phyloP scores from a whole-genome alignment of 2,329 filamentous ascomycete genomes.

The Fusarium nisikadoi region DNA sequence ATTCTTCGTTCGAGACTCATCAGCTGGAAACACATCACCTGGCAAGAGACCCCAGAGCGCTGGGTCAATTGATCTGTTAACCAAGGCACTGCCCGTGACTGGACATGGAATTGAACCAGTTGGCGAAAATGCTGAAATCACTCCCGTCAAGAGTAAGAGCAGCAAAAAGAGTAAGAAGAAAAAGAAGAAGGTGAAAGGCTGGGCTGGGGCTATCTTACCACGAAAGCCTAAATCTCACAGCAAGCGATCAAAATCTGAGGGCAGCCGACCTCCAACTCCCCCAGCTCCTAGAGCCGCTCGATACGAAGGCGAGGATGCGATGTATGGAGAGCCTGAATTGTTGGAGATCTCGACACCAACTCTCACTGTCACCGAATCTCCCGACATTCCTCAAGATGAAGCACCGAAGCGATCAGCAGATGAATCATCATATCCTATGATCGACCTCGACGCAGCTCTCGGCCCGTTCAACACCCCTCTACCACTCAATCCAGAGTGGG shows the following conservation, averaged over 20 bases:
- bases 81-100: conserved; percentile 47
- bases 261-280: conserved; percentile 59
- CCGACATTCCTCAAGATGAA: conserved; percentile 43
- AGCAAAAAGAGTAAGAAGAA: conserved; percentile 51
- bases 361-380: conserved; percentile 56
- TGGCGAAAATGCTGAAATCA: conserved; percentile 34
- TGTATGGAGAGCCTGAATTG: conserved; percentile 42
- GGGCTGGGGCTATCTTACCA: conserved; percentile 75
- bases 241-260: conserved; percentile 55
- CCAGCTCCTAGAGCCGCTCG: conserved; percentile 49
- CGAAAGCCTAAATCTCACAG: conserved; percentile 65
- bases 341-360: conserved; percentile 50
- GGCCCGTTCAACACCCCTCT: conserved; percentile 90
- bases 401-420: conserved; percentile 59
- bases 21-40: conserved; percentile 58
- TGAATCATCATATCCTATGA: conserved; percentile 80
- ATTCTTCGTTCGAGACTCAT: conserved; percentile 70
- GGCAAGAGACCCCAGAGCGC: conserved; percentile 60
- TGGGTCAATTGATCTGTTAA: conserved; percentile 55
- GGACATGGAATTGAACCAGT: conserved; percentile 51
- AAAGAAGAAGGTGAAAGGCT: conserved; percentile 79
- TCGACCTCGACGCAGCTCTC: conserved; percentile 93
- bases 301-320: conserved; percentile 47
- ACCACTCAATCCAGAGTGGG: conserved; percentile 71
- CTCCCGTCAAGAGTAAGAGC: conserved; percentile 44